Evolutionary conservation across 2,329 filamentous ascomycete genomes (phyloP).

Genomic region (Pseudopyricularia javanii): DNA sequence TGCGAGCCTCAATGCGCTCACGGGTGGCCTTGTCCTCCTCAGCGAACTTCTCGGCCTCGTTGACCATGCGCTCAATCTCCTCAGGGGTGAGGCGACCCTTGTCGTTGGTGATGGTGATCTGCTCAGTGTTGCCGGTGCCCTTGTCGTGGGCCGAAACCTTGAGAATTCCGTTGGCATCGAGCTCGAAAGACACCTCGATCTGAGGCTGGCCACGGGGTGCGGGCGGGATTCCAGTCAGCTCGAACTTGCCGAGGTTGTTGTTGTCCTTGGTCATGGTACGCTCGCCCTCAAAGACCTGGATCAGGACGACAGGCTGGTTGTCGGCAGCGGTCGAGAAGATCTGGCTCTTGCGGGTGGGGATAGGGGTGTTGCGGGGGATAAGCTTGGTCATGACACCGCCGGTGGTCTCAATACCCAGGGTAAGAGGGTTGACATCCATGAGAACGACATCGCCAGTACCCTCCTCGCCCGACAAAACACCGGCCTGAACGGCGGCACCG

Average conservation of each 20-base stretch:
- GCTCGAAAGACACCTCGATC: conserved; percentile 95
- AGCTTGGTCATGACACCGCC: conserved; percentile 97
- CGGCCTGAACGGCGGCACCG: conserved; percentile 93
- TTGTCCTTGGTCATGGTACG: conserved; percentile 91
- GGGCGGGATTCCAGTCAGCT: conserved; percentile 89
- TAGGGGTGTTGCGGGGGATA: conserved; percentile 87
- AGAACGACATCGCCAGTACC: conserved; percentile 73
- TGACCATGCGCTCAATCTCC: conserved; percentile 98
- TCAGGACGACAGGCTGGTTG: conserved; percentile 90
- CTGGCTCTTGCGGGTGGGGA: conserved; percentile 93
- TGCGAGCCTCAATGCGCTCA: conserved; percentile 92
- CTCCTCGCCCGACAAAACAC: conserved; percentile 82
- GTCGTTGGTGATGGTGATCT: conserved; percentile 98
- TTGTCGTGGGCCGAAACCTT: conserved; percentile 95
- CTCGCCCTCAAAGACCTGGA: conserved; percentile 93
- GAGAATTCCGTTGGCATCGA: conserved; percentile 96
- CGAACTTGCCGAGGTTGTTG: conserved; percentile 96
- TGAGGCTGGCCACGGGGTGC: conserved; percentile 94
- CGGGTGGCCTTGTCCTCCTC: conserved; percentile 98
- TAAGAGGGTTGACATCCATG: conserved; percentile 95
- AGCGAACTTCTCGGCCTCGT: conserved; percentile 95
- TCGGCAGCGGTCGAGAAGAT: conserved; percentile 96
- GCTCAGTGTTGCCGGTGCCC: conserved; percentile 94
- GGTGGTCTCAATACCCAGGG: conserved; percentile 93
- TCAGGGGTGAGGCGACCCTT: conserved; percentile 94